Evolutionary conservation across 192 early-diverging fungal species (phyloP).

Genomic region (Podila epicladia): DNA sequence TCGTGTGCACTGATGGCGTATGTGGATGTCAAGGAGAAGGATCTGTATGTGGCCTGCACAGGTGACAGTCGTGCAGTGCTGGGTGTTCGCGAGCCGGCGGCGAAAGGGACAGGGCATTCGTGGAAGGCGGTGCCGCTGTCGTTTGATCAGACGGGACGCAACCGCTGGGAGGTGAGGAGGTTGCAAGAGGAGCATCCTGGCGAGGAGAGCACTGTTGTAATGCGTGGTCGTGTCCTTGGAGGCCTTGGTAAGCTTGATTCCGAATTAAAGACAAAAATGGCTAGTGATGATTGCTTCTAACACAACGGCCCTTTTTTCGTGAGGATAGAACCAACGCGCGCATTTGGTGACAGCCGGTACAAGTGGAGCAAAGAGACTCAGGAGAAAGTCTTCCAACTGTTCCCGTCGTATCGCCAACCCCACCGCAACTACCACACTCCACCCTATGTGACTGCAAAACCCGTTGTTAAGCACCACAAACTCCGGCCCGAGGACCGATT

Average conservation of each 20-base stretch:
- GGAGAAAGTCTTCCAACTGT: conserved; percentile 45
- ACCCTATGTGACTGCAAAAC: conserved; percentile 83
- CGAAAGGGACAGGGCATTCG: conserved; percentile 6
- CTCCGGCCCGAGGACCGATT: conserved; percentile 71
- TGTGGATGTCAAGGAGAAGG: conserved; percentile 53
- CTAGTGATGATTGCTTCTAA: neutral
- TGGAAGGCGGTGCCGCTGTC: conserved; percentile 69
- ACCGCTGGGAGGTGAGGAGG: conserved; percentile 61
- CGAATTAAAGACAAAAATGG: no score
- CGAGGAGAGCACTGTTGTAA: conserved; percentile 69
- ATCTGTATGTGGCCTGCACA: conserved; percentile 62
- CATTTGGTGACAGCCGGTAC: conserved; percentile 76
- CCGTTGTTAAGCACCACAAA: conserved; percentile 72
- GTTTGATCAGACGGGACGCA: conserved; percentile 72
- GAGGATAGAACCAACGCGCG: conserved; percentile 56
- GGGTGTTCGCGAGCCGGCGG: conserved; percentile 36
- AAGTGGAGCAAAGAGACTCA: conserved; percentile 46
- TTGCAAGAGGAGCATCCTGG: conserved; percentile 78
- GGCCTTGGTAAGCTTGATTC: conserved; percentile 31
- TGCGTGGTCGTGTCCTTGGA: conserved; percentile 69
- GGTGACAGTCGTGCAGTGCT: conserved; percentile 66
- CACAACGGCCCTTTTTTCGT: neutral
- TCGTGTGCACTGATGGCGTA: conserved; percentile 66
- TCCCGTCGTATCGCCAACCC: conserved; percentile 47
- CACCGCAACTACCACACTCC: conserved; percentile 65